A percentile compares a stretch with the other conserved stretches of the same genome.
These are phyloP conservation scores for Alternaria gansuensis DNA, from an alignment of 2,329 filamentous ascomycete genomes.

Conservation along the genomic window DNA sequence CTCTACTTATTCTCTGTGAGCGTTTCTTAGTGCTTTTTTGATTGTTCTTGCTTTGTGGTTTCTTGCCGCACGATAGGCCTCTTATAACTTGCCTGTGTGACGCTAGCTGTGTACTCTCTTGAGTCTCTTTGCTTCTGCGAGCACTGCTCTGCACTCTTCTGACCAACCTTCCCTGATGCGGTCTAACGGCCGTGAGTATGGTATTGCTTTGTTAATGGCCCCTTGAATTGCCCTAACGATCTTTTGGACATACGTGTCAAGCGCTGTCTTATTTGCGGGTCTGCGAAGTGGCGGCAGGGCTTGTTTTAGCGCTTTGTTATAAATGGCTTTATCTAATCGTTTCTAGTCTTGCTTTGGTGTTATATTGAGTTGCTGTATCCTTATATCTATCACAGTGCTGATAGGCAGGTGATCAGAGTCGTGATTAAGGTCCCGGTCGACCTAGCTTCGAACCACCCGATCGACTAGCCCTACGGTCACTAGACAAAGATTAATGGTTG, in stretches of 20 bases:
- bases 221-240: constrained; percentile 17
- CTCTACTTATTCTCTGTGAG: constrained; percentile 35
- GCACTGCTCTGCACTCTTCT: constrained; percentile 19
- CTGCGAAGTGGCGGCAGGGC: constrained; percentile 22
- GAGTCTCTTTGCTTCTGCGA: constrained; percentile 24
- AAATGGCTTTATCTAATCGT: constrained; percentile 11
- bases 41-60: constrained; percentile 39
- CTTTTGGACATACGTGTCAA: constrained; percentile 22
- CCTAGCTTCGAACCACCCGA: constrained; percentile 22
- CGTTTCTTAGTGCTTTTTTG: constrained; percentile 26
- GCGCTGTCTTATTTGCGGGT: constrained; percentile 17
- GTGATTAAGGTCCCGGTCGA: constrained; percentile 26
- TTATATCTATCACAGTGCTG: constrained; percentile 26
- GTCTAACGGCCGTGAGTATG: constrained; percentile 4
- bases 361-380: constrained; percentile 4
- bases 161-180: constrained; percentile 19
- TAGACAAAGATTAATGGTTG: constrained; percentile 24
- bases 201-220: constrained; percentile 20
- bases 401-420: constrained; percentile 37
- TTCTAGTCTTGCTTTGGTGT: constrained; percentile 17
- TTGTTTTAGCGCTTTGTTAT: constrained; percentile 18
- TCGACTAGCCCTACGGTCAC: constrained; percentile 23
- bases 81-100: constrained; percentile 18
- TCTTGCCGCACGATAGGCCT: constrained; percentile 26
- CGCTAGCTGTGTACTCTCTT: constrained; percentile 18